Evolutionary conservation across 208 protist genomes (phyloP), one percentile per base, ranked within the genome.

Genomic region (Leishmania amazonensis): DNA sequence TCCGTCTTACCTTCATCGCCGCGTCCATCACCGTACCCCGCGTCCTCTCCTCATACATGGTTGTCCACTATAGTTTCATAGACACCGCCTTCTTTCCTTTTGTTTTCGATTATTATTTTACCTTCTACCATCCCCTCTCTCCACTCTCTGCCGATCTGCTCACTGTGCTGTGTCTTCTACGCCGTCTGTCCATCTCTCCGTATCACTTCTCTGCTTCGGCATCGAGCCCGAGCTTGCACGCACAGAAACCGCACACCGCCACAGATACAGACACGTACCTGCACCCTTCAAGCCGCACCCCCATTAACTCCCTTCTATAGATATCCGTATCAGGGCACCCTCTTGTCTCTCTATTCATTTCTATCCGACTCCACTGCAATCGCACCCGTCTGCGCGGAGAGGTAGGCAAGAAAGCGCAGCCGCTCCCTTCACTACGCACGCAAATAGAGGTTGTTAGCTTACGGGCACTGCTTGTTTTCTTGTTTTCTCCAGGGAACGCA

Each of bases 151-250:
- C 24, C 49, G 42, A 3, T 75, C 47, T 54, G n/a, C 45, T 38
- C 5, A n/a, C 40, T 74, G 3, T 74, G n/a, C 53, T 3, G 38
- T 74, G 8, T 28, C 58, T 75, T 19, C 42, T 53, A 0, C 47
- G 42, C 71, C 60, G 13, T 51, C 71, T 38, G 58, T 81, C 40
- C 28, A 76, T 74, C 64, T 78, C 54, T 83, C 74, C 40, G 9
- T 57, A 11, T 72, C 54, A 4, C 40, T 45, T 78, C 76, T 54
- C 15, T 45, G 15, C 54, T 17, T 54, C 13, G 49, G 70, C 42
- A 24, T 58, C 51, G 57, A 5, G 42, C 47, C 11, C 71, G 28
- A 21, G 47, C 49, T 40, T 49, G 21, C 42, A 73, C 40, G 28
- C 68, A 7, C 68, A 73, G 62, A 40, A 28, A 42, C 31, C 31